Conservation (phyloP, 495 filamentous ascomycete species). For the Xylaria scruposa region DNA sequence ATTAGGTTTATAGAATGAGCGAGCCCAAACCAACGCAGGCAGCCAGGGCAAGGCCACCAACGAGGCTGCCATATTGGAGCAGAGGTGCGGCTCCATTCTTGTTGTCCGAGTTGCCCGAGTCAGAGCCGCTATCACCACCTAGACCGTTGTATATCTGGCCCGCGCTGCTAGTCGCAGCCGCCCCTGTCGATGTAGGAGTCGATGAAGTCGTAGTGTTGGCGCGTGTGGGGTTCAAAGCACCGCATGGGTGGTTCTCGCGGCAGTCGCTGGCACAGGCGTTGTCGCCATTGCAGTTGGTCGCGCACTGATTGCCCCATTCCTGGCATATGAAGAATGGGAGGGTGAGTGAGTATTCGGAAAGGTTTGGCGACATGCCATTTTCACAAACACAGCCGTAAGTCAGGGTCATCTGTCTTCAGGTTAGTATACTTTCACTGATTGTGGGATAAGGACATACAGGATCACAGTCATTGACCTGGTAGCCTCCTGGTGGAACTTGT, state of each 20-base stretch:
- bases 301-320: slow-evolving; percentile 74
- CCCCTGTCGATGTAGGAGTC: slow-evolving; percentile 44
- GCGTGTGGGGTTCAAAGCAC: slow-evolving; percentile 71
- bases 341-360: slow-evolving; percentile 83
- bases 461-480: slow-evolving; percentile 70
- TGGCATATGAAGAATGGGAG: slow-evolving; percentile 86
- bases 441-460: slow-evolving; percentile 53
- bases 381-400: slow-evolving; percentile 77
- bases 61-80: slow-evolving; percentile 31
- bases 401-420: slow-evolving; percentile 62
- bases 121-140: slow-evolving; percentile 43
- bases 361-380: slow-evolving; percentile 74
- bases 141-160: slow-evolving; percentile 57
- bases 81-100: slow-evolving; percentile 35
- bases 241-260: slow-evolving; percentile 77
- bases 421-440: background rate
- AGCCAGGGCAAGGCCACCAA: slow-evolving; percentile 35
- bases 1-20: slow-evolving; percentile 34
- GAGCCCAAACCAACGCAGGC: slow-evolving; percentile 38
- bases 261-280: slow-evolving; percentile 68
- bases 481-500: slow-evolving; percentile 61
- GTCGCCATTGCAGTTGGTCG: slow-evolving; percentile 63
- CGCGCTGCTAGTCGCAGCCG: slow-evolving; percentile 44
- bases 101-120: slow-evolving; percentile 19
- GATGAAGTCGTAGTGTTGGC: slow-evolving; percentile 63